Evolutionary conservation across 225 moss, liverwort and hornwort species (phyloP).

Genomic region (Neckera pumila): DNA sequence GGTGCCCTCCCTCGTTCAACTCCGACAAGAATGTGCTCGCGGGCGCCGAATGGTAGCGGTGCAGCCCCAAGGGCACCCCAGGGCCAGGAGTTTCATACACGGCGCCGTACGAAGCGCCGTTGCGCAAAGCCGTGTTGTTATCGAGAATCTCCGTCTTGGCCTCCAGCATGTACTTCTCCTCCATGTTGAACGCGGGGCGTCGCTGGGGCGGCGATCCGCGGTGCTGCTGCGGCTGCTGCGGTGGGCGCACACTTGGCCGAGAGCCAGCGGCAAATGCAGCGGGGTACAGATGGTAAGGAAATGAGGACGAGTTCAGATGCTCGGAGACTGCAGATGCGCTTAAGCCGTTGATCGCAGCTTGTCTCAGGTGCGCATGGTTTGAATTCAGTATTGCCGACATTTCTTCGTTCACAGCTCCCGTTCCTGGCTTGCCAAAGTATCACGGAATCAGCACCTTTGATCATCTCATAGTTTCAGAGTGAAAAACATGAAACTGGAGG

Average conservation of each 20-base stretch:
- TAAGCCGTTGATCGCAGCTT: constrained; percentile 1
- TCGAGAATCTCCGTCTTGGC: constrained; percentile 27
- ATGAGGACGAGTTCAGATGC: background rate
- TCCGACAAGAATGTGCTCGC: constrained; percentile 25
- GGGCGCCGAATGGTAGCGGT: constrained; percentile 45
- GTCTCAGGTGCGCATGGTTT: background rate
- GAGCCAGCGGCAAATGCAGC: background rate
- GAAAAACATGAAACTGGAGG: background rate
- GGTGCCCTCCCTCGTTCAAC: constrained; percentile 3
- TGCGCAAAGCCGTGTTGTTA: background rate
- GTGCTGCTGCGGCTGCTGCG: background rate
- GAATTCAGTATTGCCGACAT: constrained; percentile 38
- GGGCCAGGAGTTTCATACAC: constrained; percentile 6
- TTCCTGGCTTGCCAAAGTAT: background rate
- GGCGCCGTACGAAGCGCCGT: background rate
- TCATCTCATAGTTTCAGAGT: background rate
- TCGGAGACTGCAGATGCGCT: background rate
- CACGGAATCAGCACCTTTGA: background rate
- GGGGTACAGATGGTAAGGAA: constrained; percentile 9
- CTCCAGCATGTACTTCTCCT: constrained; percentile 26
- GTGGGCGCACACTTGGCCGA: background rate
- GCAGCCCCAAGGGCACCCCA: background rate
- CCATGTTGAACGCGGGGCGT: constrained; percentile 11
- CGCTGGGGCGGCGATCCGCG: background rate
- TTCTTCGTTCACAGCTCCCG: constrained; percentile 21